Evolutionary conservation across 177 flowering plant genomes (phyloP), one percentile per base, ranked within the genome.

Genomic region (Vitis hybrid): DNA sequence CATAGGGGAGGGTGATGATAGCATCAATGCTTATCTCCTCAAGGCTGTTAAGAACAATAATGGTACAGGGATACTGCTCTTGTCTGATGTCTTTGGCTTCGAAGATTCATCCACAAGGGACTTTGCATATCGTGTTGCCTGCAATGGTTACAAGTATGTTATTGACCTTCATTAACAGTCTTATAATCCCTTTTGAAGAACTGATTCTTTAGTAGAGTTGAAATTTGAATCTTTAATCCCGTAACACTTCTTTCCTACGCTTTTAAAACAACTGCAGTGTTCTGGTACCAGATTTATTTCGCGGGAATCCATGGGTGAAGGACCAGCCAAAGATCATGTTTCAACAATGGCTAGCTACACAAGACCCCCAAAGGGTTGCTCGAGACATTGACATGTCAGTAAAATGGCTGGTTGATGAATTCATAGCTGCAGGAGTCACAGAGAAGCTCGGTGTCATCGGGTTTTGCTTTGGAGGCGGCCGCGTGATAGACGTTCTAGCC

Each of bases 91-190:
- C 32, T 89, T 75, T 63, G 98, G 97, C 11, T 92, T 88, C 69
- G 86, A 90, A 70, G 92, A 92, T 82, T 81, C 96, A 5, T 72
- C 88, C 68, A 94, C 93, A 0, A 83, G 92, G 70, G 98, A 94
- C 70, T 88, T 94, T 74, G 97, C 96, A 2, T 94, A 94, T 78
- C 93, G 92, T 13, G 84, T 92, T 61, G 96, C 97, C 61, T 94
- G 98, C 91, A 92, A 83, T 76, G 96, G 98, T 57, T 94, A 88
- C 92, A 94, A 94, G 98, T 91, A 90, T 12, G 85, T 58, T 64
- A 3, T 65, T 66, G 14, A 62, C 14, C 50, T 45, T 54, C 3
- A 30, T 14, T 17, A 54, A 14, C 12, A 17, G 10, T 57, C 30
- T 26, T 26, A 26, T 26, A 26, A 26, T 26, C 30, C 30, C 30